Evolutionary conservation across 2,329 filamentous ascomycete species (phyloP).

Genomic region (Fusarium pseudocircinatum): DNA sequence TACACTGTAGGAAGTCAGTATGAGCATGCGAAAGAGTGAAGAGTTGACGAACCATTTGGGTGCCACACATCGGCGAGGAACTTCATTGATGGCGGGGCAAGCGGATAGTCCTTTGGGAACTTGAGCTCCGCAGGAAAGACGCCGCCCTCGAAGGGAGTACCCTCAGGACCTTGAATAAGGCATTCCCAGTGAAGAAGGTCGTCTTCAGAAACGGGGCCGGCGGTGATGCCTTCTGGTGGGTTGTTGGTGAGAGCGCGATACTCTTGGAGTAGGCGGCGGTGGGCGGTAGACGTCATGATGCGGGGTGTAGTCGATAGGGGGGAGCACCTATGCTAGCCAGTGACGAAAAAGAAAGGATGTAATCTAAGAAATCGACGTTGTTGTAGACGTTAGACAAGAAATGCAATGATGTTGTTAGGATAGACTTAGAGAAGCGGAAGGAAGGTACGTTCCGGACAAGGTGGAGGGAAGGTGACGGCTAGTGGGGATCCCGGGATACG

Average conservation of each 20-base stretch:
- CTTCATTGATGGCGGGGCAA: slow-evolving; percentile 94
- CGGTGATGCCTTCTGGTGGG: slow-evolving; percentile 96
- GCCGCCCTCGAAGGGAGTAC: slow-evolving; percentile 94
- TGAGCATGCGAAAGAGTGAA: background rate
- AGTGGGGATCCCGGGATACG: slow-evolving; percentile 26
- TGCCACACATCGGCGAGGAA: slow-evolving; percentile 96
- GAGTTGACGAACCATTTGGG: slow-evolving; percentile 77
- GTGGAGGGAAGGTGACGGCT: slow-evolving; percentile 32
- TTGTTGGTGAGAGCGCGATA: slow-evolving; percentile 94
- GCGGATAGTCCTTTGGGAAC: slow-evolving; percentile 96
- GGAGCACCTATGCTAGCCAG: background rate
- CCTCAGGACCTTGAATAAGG: slow-evolving; percentile 93
- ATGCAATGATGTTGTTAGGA: background rate
- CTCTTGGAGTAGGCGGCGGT: slow-evolving; percentile 90
- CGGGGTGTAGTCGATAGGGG: background rate
- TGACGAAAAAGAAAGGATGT: background rate
- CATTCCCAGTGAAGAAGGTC: slow-evolving; percentile 98
- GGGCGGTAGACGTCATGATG: slow-evolving; percentile 69
- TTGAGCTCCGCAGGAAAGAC: slow-evolving; percentile 94
- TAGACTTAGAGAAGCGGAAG: background rate
- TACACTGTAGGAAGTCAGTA: slow-evolving; percentile 72
- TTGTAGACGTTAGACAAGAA: background rate
- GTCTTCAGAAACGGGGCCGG: slow-evolving; percentile 91
- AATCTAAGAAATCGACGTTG: background rate
- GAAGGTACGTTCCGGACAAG: slow-evolving; percentile 19